Evolutionary conservation across 1,139 yeast genomes (phyloP).

Genomic region (Yamadazyma epiphylla): DNA sequence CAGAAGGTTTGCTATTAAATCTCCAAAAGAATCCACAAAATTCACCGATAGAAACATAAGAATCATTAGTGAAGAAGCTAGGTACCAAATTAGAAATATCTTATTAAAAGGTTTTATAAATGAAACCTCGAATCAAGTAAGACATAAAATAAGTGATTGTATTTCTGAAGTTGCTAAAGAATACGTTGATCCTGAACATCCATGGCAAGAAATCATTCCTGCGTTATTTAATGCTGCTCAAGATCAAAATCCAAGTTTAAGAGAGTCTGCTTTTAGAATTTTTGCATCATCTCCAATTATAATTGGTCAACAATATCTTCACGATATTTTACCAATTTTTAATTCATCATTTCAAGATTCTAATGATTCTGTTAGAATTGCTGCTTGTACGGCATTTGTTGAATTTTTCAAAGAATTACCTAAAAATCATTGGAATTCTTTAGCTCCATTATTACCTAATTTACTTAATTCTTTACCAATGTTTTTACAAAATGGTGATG

Average conservation of each 20-base stretch:
- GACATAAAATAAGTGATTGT: conserved; percentile 92
- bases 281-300: conserved; percentile 81
- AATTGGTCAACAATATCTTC: conserved; percentile 55
- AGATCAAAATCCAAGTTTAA: conserved; percentile 61
- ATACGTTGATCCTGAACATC: conserved; percentile 45
- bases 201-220: conserved; percentile 79
- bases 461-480: conserved; percentile 84
- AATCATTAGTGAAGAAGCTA: conserved; percentile 55
- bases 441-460: conserved; percentile 78
- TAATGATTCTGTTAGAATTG: conserved; percentile 79
- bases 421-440: conserved; percentile 68
- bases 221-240: conserved; percentile 67
- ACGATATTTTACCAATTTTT: conserved; percentile 64
- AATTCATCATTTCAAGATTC: conserved; percentile 75
- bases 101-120: conserved; percentile 71
- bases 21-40: conserved; percentile 59
- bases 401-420: conserved; percentile 83
- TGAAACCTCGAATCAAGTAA: conserved; percentile 62
- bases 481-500: conserved; percentile 73
- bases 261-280: conserved; percentile 91
- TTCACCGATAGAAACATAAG: conserved; percentile 80
- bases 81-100: conserved; percentile 58
- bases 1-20: conserved; percentile 78
- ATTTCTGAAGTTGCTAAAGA: conserved; percentile 86
- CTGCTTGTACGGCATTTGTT: conserved; percentile 90